Percentiles rank a stretch among this genome's conserved stretches.
phyloP scores from a whole-genome alignment of 2,329 filamentous ascomycete species.

The Aspergillus sp. region DNA sequence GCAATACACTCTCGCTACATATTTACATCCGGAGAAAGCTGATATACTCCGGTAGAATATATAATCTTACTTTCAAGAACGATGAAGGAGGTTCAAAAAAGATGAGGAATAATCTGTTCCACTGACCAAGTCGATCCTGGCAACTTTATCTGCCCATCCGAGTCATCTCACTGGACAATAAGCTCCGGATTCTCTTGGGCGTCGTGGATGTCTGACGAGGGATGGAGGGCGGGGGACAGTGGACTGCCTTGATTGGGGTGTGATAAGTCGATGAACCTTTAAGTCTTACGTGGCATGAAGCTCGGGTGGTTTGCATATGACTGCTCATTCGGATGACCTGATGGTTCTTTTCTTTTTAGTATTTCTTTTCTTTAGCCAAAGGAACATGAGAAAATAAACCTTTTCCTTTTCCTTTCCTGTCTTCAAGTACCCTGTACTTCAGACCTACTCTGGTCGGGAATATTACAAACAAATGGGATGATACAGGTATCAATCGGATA shows the following conservation, averaged over 20 bases:
- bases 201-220: not conserved
- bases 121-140: conserved; percentile 16
- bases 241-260: not conserved
- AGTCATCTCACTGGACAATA: conserved; percentile 16
- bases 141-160: conserved; percentile 16
- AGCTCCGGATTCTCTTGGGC: conserved; percentile 9
- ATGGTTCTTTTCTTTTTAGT: not conserved
- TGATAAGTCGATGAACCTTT: not conserved
- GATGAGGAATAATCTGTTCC: conserved; percentile 3
- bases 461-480: too few species aligned
- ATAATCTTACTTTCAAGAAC: not conserved
- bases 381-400: too few species aligned
- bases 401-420: too few species aligned
- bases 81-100: conserved; percentile 5
- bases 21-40: too few species aligned
- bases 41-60: too few species aligned
- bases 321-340: not conserved
- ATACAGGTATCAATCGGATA: too few species aligned
- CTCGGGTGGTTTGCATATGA: conserved; percentile 2
- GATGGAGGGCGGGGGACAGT: not conserved
- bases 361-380: not conserved
- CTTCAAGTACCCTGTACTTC: too few species aligned
- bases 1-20: too few species aligned
- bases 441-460: too few species aligned
- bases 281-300: conserved; percentile 6